Conservation (phyloP, 2,329 filamentous ascomycete species). For the Colletotrichum tropicale region DNA sequence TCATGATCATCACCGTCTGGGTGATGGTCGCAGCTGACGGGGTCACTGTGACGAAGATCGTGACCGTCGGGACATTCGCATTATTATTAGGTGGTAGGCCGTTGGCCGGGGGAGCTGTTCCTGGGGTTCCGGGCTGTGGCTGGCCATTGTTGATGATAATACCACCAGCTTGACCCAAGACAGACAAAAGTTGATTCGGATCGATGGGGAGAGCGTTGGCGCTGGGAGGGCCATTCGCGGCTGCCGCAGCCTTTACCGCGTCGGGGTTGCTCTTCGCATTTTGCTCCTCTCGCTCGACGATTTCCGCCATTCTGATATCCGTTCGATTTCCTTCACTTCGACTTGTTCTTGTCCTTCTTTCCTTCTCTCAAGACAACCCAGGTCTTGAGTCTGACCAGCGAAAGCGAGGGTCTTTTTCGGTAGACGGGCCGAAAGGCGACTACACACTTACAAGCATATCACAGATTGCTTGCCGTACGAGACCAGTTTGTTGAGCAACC, state of each 20-base stretch:
- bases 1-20: constrained; percentile 9
- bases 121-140: neutral
- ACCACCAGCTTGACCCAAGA: neutral
- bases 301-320: neutral
- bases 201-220: constrained; percentile 4
- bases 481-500: neutral
- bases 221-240: neutral
- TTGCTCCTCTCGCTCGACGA: neutral
- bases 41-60: constrained; percentile 10
- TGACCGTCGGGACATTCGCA: constrained; percentile 13
- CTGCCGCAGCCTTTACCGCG: neutral
- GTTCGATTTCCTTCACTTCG: neutral
- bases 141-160: neutral
- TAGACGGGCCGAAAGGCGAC: neutral
- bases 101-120: neutral
- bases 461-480: neutral
- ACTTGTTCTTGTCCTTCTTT: neutral
- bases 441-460: neutral
- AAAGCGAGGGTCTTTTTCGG: neutral
- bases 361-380: neutral
- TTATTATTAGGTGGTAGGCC: constrained; percentile 10
- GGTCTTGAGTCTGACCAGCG: neutral
- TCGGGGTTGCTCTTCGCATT: neutral
- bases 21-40: neutral
- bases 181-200: constrained; percentile 7